Base-by-base conservation (phyloP, 257 asterid species). In the Plectranthus barbatus region DNA sequence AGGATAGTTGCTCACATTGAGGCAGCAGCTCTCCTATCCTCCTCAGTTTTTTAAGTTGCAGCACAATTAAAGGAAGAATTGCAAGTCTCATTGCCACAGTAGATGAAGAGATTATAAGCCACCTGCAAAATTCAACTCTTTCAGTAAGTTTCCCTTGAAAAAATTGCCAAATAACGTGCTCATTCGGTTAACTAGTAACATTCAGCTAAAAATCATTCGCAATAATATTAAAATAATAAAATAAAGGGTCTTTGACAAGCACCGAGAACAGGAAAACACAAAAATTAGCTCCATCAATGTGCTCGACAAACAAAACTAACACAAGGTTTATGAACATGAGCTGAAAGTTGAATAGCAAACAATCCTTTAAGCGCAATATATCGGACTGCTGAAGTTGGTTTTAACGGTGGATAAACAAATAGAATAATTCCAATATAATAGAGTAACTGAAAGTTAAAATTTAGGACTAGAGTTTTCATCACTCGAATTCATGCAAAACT, bases 31-130 rank as follows among this genome's bases (percentile, higher is more conserved):
- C 94, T 31, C 75, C 83, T 42, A 92, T 89, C 65, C 67, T 79
- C 79, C 56, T 85, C 87, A 86, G 57, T 62, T 92, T 92, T 64
- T 56, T 81, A 51, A 89, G 89, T 71, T 92, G 99, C 80, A 86
- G 54, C 15, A 93, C 80, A 7, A 79, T 53, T 29, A 81, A 53
- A 56, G 96, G 95, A 75, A 85, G 77, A 51, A 93, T 24, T 41
- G 78, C 52, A 48, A 90, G 80, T 62, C 97, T 78, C 81, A 85
- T 64, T 6, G 81, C 85, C 74, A 93, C 64, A 0, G 96, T 80
- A 44, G 95, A 87, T 3, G 96, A 85, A 17, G 84, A 83, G 21
- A 93, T 89, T 56, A 83, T 68, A 40, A 85, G 18, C 99, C 99
- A 93, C 97, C 99, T 89, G 72, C 82, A 76, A 34, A 44, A 58